Conservation (phyloP, 352 stramenopile species). For the Pythium sukuiense region DNA sequence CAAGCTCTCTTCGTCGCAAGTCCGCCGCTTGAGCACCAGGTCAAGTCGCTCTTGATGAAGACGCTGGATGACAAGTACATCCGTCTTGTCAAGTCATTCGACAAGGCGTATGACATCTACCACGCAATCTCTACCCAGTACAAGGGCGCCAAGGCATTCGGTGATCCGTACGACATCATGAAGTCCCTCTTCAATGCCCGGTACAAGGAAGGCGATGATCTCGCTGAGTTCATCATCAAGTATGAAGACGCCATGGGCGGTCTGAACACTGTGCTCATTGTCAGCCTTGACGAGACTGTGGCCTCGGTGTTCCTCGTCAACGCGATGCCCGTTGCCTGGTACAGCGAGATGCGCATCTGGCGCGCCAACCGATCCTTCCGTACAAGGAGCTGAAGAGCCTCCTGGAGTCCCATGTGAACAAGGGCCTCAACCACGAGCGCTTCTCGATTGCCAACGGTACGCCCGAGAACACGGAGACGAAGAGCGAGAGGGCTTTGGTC, state of each 20-base stretch:
- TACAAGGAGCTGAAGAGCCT: conserved; percentile 7
- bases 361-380: not conserved
- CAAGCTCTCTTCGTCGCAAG: no score
- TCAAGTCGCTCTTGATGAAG: no score
- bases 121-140: no score
- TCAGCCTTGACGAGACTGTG: conserved; percentile 3
- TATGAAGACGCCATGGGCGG: conserved; percentile 14
- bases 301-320: conserved; percentile 13
- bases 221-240: conserved; percentile 16
- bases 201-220: no score
- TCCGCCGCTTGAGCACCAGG: no score
- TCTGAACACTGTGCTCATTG: conserved; percentile 9
- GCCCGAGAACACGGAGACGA: conserved; percentile 4
- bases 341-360: conserved; percentile 12
- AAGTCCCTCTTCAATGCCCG: no score
- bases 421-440: not conserved
- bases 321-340: conserved; percentile 5
- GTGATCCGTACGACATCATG: no score
- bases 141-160: no score
- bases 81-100: no score
- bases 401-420: conserved; percentile 3
- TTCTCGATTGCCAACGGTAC: conserved; percentile 1
- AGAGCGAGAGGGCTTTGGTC: no score
- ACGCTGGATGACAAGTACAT: no score
- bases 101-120: no score